Percentiles rank a stretch among this genome's conserved stretches.
These are phyloP conservation scores for Wickerhamomyces silvicola DNA, from an alignment of 805 yeast species.

Conservation along the genomic window DNA sequence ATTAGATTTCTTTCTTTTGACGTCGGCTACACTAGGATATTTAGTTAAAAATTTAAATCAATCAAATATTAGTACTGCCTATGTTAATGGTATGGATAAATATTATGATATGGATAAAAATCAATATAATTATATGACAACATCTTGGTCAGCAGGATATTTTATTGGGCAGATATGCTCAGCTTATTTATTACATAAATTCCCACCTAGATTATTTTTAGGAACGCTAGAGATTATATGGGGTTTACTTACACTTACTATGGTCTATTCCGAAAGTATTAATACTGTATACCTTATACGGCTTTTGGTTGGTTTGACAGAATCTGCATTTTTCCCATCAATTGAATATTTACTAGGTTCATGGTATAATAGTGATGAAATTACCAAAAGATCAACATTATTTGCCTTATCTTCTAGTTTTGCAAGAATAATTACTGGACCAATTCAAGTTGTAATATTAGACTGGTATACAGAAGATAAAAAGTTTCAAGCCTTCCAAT, in stretches of 20 bases:
- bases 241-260: constrained; percentile 32
- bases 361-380: constrained; percentile 27
- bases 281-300: constrained; percentile 23
- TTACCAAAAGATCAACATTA: constrained; percentile 26
- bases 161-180: constrained; percentile 43
- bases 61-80: constrained; percentile 34
- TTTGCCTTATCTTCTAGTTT: constrained; percentile 28
- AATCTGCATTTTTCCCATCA: constrained; percentile 43
- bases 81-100: constrained; percentile 32
- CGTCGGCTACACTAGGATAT: constrained; percentile 35
- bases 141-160: constrained; percentile 43
- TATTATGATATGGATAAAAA: constrained; percentile 32
- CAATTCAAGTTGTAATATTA: constrained; percentile 28
- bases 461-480: constrained; percentile 14
- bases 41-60: constrained; percentile 37
- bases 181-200: constrained; percentile 29
- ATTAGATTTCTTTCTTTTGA: constrained; percentile 29
- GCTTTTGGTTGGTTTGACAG: constrained; percentile 36
- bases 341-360: constrained; percentile 35
- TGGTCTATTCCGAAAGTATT: constrained; percentile 21
- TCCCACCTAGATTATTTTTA: constrained; percentile 36
- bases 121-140: constrained; percentile 37
- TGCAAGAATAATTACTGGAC: constrained; percentile 29
- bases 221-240: constrained; percentile 38
- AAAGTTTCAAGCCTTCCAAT: constrained; percentile 29